phyloP scores from a whole-genome alignment of 352 stramenopile species.

The Pythium angustatum region DNA sequence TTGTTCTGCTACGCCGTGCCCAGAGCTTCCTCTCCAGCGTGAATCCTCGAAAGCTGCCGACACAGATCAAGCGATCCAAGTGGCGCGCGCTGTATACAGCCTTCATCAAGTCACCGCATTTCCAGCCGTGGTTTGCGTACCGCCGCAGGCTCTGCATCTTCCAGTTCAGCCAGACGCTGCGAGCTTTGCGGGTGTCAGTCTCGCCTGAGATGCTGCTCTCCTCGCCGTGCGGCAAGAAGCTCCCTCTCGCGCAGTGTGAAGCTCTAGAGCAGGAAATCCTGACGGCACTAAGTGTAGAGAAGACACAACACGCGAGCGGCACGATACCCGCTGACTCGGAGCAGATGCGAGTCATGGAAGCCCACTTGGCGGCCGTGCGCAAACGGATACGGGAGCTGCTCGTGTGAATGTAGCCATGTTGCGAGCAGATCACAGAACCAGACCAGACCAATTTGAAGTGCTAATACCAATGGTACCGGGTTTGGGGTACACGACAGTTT shows the following conservation, averaged over 20 bases:
- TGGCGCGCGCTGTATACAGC: slow-evolving; percentile 71
- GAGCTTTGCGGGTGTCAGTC: slow-evolving; percentile 50
- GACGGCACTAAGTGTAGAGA: slow-evolving; percentile 11
- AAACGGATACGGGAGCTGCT: slow-evolving; percentile 27
- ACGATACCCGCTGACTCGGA: background rate
- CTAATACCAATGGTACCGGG: background rate
- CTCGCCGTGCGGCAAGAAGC: slow-evolving; percentile 19
- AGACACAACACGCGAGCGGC: slow-evolving; percentile 3
- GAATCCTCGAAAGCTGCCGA: slow-evolving; percentile 51
- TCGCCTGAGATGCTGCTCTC: slow-evolving; percentile 28
- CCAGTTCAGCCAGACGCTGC: slow-evolving; percentile 65
- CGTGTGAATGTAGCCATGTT: slow-evolving; percentile 18
- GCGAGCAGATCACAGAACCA: background rate
- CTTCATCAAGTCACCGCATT: slow-evolving; percentile 73
- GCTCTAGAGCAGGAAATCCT: slow-evolving; percentile 24
- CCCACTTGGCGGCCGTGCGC: slow-evolving; percentile 22
- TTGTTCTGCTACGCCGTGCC: slow-evolving; percentile 6
- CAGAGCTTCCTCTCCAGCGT: slow-evolving; percentile 61
- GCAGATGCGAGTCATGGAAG: slow-evolving; percentile 21
- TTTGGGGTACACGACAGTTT: slow-evolving; percentile 1
- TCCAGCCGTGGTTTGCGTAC: slow-evolving; percentile 76
- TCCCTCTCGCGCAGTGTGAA: slow-evolving; percentile 16
- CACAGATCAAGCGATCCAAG: slow-evolving; percentile 64
- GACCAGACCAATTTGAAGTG: background rate
- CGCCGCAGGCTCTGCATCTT: slow-evolving; percentile 65